Conservation (phyloP, 2,329 filamentous ascomycete genomes). For the Furcasterigmium sp. region DNA sequence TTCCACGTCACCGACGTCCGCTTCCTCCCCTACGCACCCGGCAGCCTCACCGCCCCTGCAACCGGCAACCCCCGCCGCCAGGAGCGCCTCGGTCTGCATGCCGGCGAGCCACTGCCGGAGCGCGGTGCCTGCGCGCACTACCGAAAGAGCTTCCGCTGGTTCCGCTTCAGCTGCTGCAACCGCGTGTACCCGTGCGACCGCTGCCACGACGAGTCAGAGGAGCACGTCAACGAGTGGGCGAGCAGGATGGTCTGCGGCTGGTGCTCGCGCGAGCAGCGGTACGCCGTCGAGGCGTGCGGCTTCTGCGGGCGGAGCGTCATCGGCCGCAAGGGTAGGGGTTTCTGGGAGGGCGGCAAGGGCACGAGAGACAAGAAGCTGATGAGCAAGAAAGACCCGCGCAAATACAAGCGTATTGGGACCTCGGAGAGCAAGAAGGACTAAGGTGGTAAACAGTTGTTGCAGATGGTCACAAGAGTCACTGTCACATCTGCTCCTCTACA, state of each 20-base stretch:
- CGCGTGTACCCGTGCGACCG: constrained; percentile 58
- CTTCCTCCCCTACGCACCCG: constrained; percentile 65
- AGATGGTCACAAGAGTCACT: too few species aligned
- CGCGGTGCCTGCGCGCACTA: constrained; percentile 54
- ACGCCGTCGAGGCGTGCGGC: constrained; percentile 67
- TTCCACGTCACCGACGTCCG: constrained; percentile 75
- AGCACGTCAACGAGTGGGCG: constrained; percentile 75
- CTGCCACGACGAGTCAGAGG: constrained; percentile 69
- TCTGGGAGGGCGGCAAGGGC: constrained; percentile 84
- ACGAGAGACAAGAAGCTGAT: constrained; percentile 67
- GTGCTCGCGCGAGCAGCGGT: constrained; percentile 77
- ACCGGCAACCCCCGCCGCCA: constrained; percentile 35
- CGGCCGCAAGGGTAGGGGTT: constrained; percentile 61
- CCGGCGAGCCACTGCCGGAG: constrained; percentile 49
- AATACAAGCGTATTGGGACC: constrained; percentile 58
- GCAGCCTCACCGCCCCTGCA: constrained; percentile 34
- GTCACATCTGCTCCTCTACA: too few species aligned
- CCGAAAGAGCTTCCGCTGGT: constrained; percentile 56
- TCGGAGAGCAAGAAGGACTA: constrained; percentile 23
- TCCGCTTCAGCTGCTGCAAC: constrained; percentile 58
- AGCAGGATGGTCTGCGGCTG: constrained; percentile 79
- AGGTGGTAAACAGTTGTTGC: too few species aligned
- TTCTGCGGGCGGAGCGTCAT: constrained; percentile 69
- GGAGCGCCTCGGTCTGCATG: constrained; percentile 51
- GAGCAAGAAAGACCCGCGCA: constrained; percentile 72